Conservation (phyloP, 257 asterid genomes). For the Anisodus tanguticus region DNA sequence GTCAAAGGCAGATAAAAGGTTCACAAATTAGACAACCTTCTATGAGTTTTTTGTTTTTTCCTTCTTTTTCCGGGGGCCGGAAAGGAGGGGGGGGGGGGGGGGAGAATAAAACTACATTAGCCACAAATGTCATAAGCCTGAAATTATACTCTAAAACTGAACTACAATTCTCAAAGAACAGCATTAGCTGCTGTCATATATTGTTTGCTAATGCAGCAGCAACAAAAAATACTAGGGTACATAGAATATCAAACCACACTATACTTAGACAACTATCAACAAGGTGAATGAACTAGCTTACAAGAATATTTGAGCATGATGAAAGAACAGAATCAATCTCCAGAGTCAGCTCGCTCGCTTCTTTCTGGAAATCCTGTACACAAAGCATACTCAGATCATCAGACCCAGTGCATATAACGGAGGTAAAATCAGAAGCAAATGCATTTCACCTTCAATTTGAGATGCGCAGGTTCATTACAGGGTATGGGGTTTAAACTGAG, state of each 20-base stretch:
- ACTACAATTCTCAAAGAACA: background rate
- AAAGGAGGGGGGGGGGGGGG: background rate
- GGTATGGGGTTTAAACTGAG: slow-evolving; percentile 57
- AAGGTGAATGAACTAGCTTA: slow-evolving; percentile 47
- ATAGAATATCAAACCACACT: background rate
- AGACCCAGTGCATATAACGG: slow-evolving; percentile 29
- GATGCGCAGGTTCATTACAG: slow-evolving; percentile 62
- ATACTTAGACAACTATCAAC: slow-evolving; percentile 24
- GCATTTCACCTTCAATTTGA: slow-evolving; percentile 64
- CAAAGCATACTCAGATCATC: background rate
- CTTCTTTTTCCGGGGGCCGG: background rate
- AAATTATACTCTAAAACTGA: background rate
- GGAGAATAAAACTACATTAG: background rate
- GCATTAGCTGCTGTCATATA: background rate
- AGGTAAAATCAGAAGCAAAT: slow-evolving; percentile 27
- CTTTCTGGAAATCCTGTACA: slow-evolving; percentile 64
- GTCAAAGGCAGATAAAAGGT: background rate
- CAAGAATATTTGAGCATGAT: slow-evolving; percentile 52
- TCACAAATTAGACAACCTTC: background rate
- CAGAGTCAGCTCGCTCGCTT: slow-evolving; percentile 61
- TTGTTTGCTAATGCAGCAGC: background rate
- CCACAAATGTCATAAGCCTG: slow-evolving; percentile 3
- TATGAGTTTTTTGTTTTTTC: no score
- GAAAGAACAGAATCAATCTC: slow-evolving; percentile 69
- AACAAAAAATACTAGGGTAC: background rate